Conservation (phyloP, 192 early-diverging fungal genomes). For the Coemansia sp. region DNA sequence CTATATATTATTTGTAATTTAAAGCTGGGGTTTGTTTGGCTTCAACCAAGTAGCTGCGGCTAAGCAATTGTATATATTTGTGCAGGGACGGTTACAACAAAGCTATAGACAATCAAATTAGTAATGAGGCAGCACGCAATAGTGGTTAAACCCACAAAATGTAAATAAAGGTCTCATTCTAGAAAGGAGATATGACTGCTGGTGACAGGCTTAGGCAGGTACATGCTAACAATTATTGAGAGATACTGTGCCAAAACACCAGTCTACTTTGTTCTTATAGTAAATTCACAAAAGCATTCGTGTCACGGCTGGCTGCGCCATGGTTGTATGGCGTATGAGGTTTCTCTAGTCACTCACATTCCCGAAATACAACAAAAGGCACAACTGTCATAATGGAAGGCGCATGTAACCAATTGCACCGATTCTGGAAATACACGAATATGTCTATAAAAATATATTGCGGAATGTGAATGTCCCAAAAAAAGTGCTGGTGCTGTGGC, state of each 20-base stretch:
- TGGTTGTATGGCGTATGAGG: too few species aligned
- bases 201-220: too few species aligned
- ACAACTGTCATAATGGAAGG: neutral
- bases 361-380: neutral
- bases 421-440: neutral
- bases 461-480: neutral
- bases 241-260: too few species aligned
- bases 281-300: too few species aligned
- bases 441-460: neutral
- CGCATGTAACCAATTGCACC: neutral
- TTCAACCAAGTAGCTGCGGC: neutral
- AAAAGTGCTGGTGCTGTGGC: neutral
- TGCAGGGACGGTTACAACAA: neutral
- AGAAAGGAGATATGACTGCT: neutral
- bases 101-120: conserved; percentile 2
- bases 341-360: too few species aligned
- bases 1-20: neutral
- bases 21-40: neutral
- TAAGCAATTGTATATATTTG: neutral
- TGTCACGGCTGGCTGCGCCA: too few species aligned
- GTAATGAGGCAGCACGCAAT: neutral
- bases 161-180: conserved; percentile 6
- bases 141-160: neutral
- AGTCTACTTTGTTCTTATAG: too few species aligned
- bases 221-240: too few species aligned